Conservation (phyloP, 1,284 basidiomycete species). For the Fomitopsis palustris region DNA sequence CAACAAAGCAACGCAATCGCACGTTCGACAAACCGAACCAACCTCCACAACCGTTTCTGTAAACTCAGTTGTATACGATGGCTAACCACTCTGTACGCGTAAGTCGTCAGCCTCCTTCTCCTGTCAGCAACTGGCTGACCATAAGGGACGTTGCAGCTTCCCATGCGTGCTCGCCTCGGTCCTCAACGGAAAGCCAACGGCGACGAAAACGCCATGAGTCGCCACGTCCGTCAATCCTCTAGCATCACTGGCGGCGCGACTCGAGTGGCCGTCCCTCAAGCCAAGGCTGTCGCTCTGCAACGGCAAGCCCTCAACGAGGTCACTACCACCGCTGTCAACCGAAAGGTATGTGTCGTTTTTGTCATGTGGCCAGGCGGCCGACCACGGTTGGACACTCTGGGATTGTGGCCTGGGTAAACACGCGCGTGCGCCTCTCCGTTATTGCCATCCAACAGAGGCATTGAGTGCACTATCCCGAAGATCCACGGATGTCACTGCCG, state of each 20-base stretch:
- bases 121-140: not conserved
- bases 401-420: too few species aligned
- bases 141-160: slow-evolving; percentile 23
- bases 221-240: slow-evolving; percentile 58
- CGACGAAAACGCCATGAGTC: slow-evolving; percentile 72
- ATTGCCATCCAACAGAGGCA: too few species aligned
- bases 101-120: slow-evolving; percentile 22
- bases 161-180: slow-evolving; percentile 38
- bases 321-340: slow-evolving; percentile 66
- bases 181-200: slow-evolving; percentile 53
- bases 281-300: slow-evolving; percentile 40
- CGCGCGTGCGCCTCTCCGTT: too few species aligned
- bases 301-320: slow-evolving; percentile 71
- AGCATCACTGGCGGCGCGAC: slow-evolving; percentile 41
- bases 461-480: too few species aligned
- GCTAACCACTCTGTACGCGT: slow-evolving; percentile 56
- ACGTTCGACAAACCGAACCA: slow-evolving; percentile 25
- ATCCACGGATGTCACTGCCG: too few species aligned
- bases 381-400: too few species aligned
- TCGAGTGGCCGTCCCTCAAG: slow-evolving; percentile 30
- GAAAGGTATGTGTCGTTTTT: slow-evolving; percentile 51
- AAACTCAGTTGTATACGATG: slow-evolving; percentile 37
- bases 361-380: not conserved
- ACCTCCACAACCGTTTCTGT: too few species aligned
- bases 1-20: slow-evolving; percentile 9